Percentiles rank a stretch among this genome's conserved stretches.
Evolutionary conservation across 441 rosid genomes (phyloP).

Genomic region (Erodium texanum): DNA sequence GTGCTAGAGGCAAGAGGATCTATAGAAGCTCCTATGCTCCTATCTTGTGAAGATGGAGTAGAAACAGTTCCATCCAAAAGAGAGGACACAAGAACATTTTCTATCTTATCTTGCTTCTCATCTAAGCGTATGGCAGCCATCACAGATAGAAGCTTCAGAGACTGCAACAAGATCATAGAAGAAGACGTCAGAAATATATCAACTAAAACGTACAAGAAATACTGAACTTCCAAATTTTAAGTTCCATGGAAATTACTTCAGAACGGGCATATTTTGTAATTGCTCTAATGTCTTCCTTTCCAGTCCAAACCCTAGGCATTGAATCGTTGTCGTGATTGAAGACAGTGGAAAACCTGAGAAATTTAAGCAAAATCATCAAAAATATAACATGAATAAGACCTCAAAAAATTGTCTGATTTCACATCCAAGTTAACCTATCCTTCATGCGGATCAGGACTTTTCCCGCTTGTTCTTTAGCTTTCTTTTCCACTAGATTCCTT

Average conservation of each 20-base stretch:
- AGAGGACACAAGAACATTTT: conserved; percentile 42
- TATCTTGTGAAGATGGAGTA: conserved; percentile 35
- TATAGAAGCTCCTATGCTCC: conserved; percentile 30
- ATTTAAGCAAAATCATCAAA: conserved; percentile 12
- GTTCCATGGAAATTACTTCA: conserved; percentile 37
- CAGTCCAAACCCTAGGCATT: conserved; percentile 81
- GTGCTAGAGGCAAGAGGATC: conserved; percentile 70
- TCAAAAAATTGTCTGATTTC: conserved; percentile 1
- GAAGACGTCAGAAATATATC: conserved; percentile 16
- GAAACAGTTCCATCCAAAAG: conserved; percentile 45
- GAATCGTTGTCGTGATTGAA: conserved; percentile 60
- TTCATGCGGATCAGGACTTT: conserved; percentile 67
- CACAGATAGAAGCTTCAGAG: conserved; percentile 55
- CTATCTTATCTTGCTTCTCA: conserved; percentile 57
- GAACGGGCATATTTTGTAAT: conserved; percentile 60
- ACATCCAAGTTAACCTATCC: conserved; percentile 29
- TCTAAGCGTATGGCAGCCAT: conserved; percentile 70
- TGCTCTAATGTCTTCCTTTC: conserved; percentile 69
- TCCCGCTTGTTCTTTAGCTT: conserved; percentile 73
- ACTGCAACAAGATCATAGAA: conserved; percentile 33
- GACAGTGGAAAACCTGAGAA: conserved; percentile 58
- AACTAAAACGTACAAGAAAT: background rate
- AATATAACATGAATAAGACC: conserved; percentile 8
- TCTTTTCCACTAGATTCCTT: conserved; percentile 55
- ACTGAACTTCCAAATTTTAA: conserved; percentile 1